These are phyloP conservation scores for Diutina scorzettiae DNA, from an alignment of 1,139 yeast genomes.

Conservation along the genomic window DNA sequence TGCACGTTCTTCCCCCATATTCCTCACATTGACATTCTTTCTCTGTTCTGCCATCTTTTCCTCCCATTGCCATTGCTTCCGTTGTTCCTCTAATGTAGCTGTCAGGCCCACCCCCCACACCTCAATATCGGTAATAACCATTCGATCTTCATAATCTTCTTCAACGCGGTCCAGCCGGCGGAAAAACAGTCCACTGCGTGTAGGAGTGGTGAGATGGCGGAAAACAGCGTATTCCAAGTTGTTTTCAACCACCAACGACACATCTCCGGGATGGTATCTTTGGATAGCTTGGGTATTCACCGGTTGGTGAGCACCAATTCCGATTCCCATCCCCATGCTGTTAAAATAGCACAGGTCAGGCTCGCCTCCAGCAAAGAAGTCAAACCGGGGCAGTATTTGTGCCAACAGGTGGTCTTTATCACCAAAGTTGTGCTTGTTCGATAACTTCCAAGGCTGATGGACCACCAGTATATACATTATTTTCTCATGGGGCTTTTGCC, in stretches of 20 bases:
- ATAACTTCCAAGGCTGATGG: slow-evolving; percentile 63
- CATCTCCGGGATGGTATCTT: slow-evolving; percentile 46
- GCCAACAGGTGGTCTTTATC: slow-evolving; percentile 41
- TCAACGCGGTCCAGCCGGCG: slow-evolving; percentile 7
- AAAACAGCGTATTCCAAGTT: slow-evolving; percentile 73
- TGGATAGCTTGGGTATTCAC: slow-evolving; percentile 30
- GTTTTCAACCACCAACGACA: slow-evolving; percentile 67
- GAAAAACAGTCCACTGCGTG: neutral
- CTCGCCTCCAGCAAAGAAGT: slow-evolving; percentile 31
- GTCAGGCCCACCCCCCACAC: slow-evolving; percentile 88
- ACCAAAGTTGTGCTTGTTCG: slow-evolving; percentile 68
- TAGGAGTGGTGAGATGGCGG: slow-evolving; percentile 34
- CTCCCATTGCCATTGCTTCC: slow-evolving; percentile 84
- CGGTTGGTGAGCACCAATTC: slow-evolving; percentile 66
- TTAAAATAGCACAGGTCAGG: slow-evolving; percentile 39
- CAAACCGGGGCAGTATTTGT: slow-evolving; percentile 56
- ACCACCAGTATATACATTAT: slow-evolving; percentile 53
- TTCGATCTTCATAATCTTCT: slow-evolving; percentile 55
- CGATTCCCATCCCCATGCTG: slow-evolving; percentile 65
- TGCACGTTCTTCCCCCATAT: slow-evolving; percentile 73
- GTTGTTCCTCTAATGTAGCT: slow-evolving; percentile 65
- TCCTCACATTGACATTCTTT: slow-evolving; percentile 52
- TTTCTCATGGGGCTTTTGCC: slow-evolving; percentile 28
- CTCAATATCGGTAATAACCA: slow-evolving; percentile 64
- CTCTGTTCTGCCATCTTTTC: slow-evolving; percentile 73